A percentile compares a stretch with the other conserved stretches of the same genome.
Conservation (phyloP, 305 asterid genomes). For the Fraxinus latifolia region DNA sequence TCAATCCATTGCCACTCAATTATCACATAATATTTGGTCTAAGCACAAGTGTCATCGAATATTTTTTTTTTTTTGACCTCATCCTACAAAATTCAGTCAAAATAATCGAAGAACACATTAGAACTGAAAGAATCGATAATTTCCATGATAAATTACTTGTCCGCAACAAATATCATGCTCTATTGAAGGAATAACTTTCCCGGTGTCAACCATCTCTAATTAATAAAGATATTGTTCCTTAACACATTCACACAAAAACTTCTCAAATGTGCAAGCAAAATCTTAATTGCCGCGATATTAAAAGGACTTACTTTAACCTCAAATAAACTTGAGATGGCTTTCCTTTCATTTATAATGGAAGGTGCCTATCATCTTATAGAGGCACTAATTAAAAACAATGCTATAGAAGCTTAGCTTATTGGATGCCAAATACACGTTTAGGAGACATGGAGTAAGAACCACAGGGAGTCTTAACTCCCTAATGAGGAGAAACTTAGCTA, state of each 20-base stretch:
- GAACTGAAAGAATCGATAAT: no score
- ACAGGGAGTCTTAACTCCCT: neutral
- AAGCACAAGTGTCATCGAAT: neutral
- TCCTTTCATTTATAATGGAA: neutral
- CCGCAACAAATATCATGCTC: neutral
- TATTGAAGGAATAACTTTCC: neutral
- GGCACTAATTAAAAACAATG: neutral
- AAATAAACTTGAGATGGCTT: neutral
- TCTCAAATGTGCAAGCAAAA: neutral
- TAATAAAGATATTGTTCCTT: neutral
- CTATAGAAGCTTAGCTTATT: neutral
- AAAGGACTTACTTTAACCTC: neutral
- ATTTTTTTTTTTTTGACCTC: neutral
- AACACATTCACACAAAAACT: neutral
- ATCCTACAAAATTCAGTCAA: neutral
- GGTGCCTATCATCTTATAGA: neutral
- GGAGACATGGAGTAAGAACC: neutral
- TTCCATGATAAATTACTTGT: neutral
- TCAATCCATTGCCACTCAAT: neutral
- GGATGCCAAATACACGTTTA: neutral
- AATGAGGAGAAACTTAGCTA: neutral
- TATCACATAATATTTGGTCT: neutral
- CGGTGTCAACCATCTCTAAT: neutral
- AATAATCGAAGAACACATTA: neutral
- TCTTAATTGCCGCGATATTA: neutral